phyloP scores from a whole-genome alignment of 2,329 filamentous ascomycete species.

The Fusarium sp. region DNA sequence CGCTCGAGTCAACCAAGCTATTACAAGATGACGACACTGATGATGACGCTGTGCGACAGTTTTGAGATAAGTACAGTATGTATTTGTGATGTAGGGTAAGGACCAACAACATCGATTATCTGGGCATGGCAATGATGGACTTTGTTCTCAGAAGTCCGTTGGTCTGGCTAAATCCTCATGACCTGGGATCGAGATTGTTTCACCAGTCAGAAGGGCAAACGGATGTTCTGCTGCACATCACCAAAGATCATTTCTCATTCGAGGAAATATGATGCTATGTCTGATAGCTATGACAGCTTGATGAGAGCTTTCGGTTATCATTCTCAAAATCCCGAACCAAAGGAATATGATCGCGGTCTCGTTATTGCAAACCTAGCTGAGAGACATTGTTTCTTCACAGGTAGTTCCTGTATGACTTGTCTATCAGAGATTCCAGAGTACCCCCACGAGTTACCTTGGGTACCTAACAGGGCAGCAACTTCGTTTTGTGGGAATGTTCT shows the following conservation, averaged over 20 bases:
- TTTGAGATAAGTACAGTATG: slow-evolving; percentile 6
- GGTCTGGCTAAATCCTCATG: slow-evolving; percentile 6
- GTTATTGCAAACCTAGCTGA: not conserved
- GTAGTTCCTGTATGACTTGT: not conserved
- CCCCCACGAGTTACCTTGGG: not conserved
- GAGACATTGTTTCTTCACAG: not conserved
- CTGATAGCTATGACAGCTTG: not conserved
- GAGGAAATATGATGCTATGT: not conserved
- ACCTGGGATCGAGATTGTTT: slow-evolving; percentile 7
- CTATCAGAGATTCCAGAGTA: not conserved
- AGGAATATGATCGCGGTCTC: not conserved
- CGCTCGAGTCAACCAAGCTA: slow-evolving; percentile 16
- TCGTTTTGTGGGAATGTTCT: not conserved
- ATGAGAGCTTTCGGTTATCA: not conserved
- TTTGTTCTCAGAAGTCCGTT: too few relatives aligned
- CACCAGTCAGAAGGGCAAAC: not conserved
- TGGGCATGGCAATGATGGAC: slow-evolving; percentile 12
- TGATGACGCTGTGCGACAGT: slow-evolving; percentile 17
- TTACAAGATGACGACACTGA: slow-evolving; percentile 24
- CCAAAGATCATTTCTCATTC: slow-evolving; percentile 10
- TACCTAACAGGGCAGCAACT: too few relatives aligned
- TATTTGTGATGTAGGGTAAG: slow-evolving; percentile 12
- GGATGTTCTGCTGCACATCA: not conserved
- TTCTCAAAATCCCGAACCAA: not conserved
- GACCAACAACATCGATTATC: not conserved